Conservation (phyloP, 768 basidiomycete species). For the Russula emetica region DNA sequence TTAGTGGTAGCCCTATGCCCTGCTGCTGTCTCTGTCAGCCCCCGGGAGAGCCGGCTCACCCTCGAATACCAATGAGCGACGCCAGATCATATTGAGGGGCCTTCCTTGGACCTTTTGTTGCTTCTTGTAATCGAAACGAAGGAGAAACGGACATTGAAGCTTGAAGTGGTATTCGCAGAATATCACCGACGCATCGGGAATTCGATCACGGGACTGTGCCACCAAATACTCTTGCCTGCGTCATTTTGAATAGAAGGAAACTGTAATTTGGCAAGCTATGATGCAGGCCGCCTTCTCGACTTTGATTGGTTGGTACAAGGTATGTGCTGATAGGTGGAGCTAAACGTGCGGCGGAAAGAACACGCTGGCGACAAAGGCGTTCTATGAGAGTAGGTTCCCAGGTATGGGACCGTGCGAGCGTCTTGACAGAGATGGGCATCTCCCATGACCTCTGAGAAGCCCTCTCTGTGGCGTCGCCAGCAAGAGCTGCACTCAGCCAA, state of each 20-base stretch:
- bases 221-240: constrained; percentile 6
- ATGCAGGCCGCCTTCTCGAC: not conserved
- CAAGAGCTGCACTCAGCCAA: constrained; percentile 23
- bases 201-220: constrained; percentile 10
- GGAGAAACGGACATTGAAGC: not conserved
- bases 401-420: not conserved
- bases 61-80: constrained; percentile 7
- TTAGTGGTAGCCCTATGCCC: constrained; percentile 19
- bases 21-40: constrained; percentile 4
- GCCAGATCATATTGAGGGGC: not conserved
- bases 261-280: not conserved
- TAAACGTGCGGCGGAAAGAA: constrained; percentile 2
- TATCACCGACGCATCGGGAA: not conserved
- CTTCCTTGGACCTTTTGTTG: not conserved
- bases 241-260: not conserved
- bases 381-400: not conserved
- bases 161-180: not conserved
- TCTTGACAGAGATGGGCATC: not conserved
- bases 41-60: constrained; percentile 9
- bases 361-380: not conserved
- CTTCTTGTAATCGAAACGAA: constrained; percentile 3
- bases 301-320: not conserved
- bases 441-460: not conserved
- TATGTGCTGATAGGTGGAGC: constrained; percentile 6
- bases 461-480: not conserved